Evolutionary conservation across 1,284 basidiomycete species (phyloP), one percentile per base, ranked within the genome.

Genomic region (Ceratobasidium sp.): DNA sequence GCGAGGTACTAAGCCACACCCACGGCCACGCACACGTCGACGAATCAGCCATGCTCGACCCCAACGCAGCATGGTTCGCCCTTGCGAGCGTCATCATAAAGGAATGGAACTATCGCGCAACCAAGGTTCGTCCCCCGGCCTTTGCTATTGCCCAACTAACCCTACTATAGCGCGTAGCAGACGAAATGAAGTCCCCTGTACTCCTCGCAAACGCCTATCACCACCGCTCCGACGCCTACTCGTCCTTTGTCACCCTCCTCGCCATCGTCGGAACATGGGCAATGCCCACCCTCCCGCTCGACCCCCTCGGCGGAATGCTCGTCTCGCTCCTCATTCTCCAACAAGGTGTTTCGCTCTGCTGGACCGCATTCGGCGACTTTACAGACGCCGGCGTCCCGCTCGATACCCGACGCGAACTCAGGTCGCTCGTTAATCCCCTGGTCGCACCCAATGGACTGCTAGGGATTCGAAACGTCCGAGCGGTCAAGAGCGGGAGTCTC

Each of bases 21-120:
- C 89, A 90, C 74, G 81, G 80, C 15, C 82, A 86, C 70, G 75
- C 68, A 4, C 76, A 82, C 45, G 77, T 77, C n/a, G 74, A 75
- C 32, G 75, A 67, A 45, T 72, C 74, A 42, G 72, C 68, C 35
- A 73, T 67, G 20, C 47, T 71, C 1, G 95, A 98, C 77, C 92
- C 94, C 17, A 96, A 98, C 75, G 96, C 97, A 20, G 94, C 96
- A 55, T 98, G 95, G 94, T 96, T 98, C 75, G 96, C 96, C 0
- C 86, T 89, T 0, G 77, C 89, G 35, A 89, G 91, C 72, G 87
- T 98, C 1, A 70, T 92, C 0, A 80, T 87, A 72, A 99, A 99
- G 77, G 97, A 99, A 79, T 97, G 91, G 90, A 79, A 99, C 29
- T 98, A 96, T 79, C 83, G 93, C 65, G 81, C 89, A 56, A 97